Evolutionary conservation across 257 asterid species (phyloP).

Genomic region (Craterostigma plantagineum): DNA sequence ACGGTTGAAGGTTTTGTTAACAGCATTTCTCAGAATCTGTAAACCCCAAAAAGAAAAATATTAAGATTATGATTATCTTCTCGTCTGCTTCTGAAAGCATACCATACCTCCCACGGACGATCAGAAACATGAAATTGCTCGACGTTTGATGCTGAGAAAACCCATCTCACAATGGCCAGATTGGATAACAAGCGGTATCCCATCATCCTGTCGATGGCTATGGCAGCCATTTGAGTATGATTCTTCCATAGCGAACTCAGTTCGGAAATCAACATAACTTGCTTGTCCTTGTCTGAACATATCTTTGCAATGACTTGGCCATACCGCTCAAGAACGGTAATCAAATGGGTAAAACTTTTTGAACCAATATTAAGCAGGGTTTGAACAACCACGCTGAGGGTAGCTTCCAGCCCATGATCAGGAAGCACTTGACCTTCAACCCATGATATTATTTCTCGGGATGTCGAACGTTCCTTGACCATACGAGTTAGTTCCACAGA

Average conservation of each 20-base stretch:
- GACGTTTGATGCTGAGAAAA: constrained; percentile 50
- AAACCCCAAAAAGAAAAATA: not conserved
- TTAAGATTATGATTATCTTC: too few species aligned
- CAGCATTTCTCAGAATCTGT: constrained; percentile 72
- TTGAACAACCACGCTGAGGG: constrained; percentile 66
- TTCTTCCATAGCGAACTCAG: constrained; percentile 82
- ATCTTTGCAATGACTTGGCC: constrained; percentile 79
- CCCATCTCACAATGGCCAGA: constrained; percentile 92
- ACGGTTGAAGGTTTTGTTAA: constrained; percentile 82
- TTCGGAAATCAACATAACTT: constrained; percentile 69
- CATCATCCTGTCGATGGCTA: constrained; percentile 96
- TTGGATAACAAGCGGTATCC: constrained; percentile 90
- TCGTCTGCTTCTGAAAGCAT: constrained; percentile 8
- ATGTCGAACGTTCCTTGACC: constrained; percentile 60
- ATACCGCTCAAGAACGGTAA: constrained; percentile 92
- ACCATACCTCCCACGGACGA: constrained; percentile 99
- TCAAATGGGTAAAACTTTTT: constrained; percentile 90
- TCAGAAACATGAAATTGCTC: constrained; percentile 73
- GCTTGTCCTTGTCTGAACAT: constrained; percentile 74
- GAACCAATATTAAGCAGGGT: constrained; percentile 93
- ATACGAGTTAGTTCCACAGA: constrained; percentile 59
- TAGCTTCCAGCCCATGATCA: constrained; percentile 50
- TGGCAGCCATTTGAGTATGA: constrained; percentile 76
- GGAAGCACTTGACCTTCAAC: constrained; percentile 60
- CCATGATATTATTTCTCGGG: constrained; percentile 75